phyloP scores from a whole-genome alignment of 495 filamentous ascomycete genomes.

The Neurospora sp. region DNA sequence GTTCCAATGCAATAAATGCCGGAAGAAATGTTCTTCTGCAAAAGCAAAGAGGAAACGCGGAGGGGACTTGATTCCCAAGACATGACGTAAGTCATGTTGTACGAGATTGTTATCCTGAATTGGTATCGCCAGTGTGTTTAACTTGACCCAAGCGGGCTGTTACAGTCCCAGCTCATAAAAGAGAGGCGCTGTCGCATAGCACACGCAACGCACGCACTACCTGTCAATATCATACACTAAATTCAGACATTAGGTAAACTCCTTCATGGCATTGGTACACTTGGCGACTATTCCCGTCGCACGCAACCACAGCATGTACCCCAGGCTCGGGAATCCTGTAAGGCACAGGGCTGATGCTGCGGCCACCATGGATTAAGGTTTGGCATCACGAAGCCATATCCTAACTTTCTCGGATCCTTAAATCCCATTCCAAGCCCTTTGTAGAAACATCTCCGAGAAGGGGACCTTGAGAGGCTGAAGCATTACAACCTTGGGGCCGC shows the following conservation, averaged over 20 bases:
- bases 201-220: not conserved
- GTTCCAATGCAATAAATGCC: not conserved
- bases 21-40: not conserved
- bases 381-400: slow-evolving; percentile 15
- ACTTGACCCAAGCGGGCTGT: not conserved
- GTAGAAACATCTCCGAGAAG: slow-evolving; percentile 21
- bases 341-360: slow-evolving; percentile 7
- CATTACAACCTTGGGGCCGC: slow-evolving; percentile 10
- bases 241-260: not conserved
- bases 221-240: not conserved
- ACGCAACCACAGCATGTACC: not conserved
- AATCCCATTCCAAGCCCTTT: slow-evolving; percentile 18
- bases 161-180: not conserved
- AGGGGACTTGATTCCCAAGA: not conserved
- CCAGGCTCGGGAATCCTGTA: not conserved
- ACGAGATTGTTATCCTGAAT: not conserved
- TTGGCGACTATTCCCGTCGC: not conserved
- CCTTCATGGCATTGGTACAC: not conserved
- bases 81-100: not conserved
- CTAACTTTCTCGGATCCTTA: slow-evolving; percentile 2
- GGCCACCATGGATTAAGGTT: slow-evolving; percentile 16
- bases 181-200: not conserved
- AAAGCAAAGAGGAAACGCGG: not conserved
- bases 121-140: not conserved
- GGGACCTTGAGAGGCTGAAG: slow-evolving; percentile 5